Base-by-base conservation (phyloP, 1,284 basidiomycete genomes). In the Peniophora sp. region DNA sequence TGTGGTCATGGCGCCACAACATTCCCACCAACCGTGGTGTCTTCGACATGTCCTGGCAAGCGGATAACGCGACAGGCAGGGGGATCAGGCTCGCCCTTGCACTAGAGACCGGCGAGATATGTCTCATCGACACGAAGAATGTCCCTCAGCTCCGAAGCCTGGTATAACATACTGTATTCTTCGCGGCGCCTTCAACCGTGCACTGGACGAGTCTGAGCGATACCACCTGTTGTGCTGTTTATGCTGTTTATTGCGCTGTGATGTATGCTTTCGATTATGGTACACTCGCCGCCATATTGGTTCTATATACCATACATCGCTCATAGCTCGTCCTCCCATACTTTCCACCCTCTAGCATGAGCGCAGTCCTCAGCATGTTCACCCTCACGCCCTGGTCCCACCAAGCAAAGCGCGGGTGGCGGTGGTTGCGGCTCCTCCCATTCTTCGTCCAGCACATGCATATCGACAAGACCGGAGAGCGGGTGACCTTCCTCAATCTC, bases 41-140 rank as follows among this genome's bases (percentile, higher is more conserved):
- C 22, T 85, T 81, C 60, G 82, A 84, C 61, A 76, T 85, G 48
- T 77, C 77, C 52, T 85, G 82, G 82, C 79, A 83, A 48, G n/a
- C n/a, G 61, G 66, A 48, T 53, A 58, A 51, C 69, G 69, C 19
- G 62, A 69, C 38, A 5, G 38, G 19, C 16, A 43, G 49, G 19
- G 57, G 75, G 50, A 75, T 79, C 59, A 73, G 81, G n/a, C 70
- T 85, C 55, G 78, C 78, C 1, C 61, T 83, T 56, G 78, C 79
- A 10, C 61, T 84, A 48, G 79, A 82, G 63, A 75, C 73, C 49
- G 67, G 70, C 41, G 61, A 71, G 36, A 77, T 83, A 20, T 79
- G 73, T 11, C 69, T 83, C 16, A 69, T 82, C 27, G 81, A 84
- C 59, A 63, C 76, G 24, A 64, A 65, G 11, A 69, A 69, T 58